Base-by-base conservation (phyloP, 352 stramenopile species). In the Pythium aquatile region DNA sequence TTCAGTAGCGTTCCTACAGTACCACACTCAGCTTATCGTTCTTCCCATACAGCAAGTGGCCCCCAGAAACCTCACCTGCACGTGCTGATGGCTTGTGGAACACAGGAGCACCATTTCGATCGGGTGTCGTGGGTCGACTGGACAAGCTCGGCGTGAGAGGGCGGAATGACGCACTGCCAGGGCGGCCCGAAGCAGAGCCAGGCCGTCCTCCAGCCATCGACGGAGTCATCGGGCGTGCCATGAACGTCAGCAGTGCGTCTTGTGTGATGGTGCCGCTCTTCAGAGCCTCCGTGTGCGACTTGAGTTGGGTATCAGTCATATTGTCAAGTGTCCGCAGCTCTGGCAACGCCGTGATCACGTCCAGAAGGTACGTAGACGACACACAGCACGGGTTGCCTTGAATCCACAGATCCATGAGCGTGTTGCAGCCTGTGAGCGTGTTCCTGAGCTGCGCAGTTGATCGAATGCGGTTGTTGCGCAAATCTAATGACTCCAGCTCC, bases 401-500 rank as follows among this genome's bases (percentile, higher is more conserved):
- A 11, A 91, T 35, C 84, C 84, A 93, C 30, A 93, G 67, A 63
- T 93, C 84, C 57, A 82, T 72, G 0, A 93, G 52, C 1, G 35
- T 32, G 14, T 13, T 16, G 5, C 26, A 73, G 24, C 26, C 32
- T 9, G 35, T 33, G 26, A 90, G 68, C 10, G 37, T 20, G 1
- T 33, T 56, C 24, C 77, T 40, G 6, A 85, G 63, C 2, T 65
- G 66, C 7, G 52, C 66, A 0, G 61, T 46, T 0, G 63, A 66
- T 9, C 55, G 60, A n/a, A 93, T 58, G 3, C 67, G 65, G 51
- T 91, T 93, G 68, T 81, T 87, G 33, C 82, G 72, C 1, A 91
- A 29, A 63, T 93, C 83, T n/a, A 93, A 51, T n/a, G 81, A 88
- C 63, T 93, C 84, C 1, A 93, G 70, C 33, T 76, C 65, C 29